Conservation (phyloP, 2,329 filamentous ascomycete species). For the Aureobasidium namibiae region DNA sequence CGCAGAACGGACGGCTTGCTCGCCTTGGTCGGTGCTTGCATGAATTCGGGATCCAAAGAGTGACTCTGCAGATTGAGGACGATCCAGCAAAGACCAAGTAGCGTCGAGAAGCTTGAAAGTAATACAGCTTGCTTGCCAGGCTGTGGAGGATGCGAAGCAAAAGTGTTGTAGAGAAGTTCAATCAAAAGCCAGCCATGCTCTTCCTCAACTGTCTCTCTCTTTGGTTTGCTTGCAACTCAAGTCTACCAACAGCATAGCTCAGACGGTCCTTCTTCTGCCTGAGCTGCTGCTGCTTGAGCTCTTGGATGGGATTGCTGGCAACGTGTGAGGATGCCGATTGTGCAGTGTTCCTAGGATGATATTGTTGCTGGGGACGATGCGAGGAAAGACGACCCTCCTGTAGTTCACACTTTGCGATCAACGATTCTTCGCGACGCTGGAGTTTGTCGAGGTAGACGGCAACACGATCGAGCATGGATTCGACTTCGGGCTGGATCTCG, state of each 20-base stretch:
- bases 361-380: conserved; percentile 17
- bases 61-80: conserved; percentile 11
- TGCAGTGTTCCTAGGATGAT: conserved; percentile 14
- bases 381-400: conserved; percentile 62
- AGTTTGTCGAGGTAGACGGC: conserved; percentile 75
- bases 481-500: conserved; percentile 82
- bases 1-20: neutral
- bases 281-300: conserved; percentile 56
- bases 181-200: conserved; percentile 50
- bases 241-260: conserved; percentile 75
- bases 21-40: conserved; percentile 3
- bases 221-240: conserved; percentile 81
- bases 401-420: conserved; percentile 74
- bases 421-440: conserved; percentile 70
- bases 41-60: conserved; percentile 3
- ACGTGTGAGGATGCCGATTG: neutral
- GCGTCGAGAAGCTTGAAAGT: neutral
- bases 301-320: conserved; percentile 38
- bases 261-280: conserved; percentile 76
- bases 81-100: neutral
- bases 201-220: conserved; percentile 62
- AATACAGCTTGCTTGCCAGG: neutral
- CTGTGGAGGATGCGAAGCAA: neutral
- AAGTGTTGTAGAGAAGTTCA: neutral
- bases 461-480: conserved; percentile 70